Percentiles rank a stretch among this genome's conserved stretches.
Conservation (phyloP, 1,139 yeast species). For the Hanseniaspora sp. region DNA sequence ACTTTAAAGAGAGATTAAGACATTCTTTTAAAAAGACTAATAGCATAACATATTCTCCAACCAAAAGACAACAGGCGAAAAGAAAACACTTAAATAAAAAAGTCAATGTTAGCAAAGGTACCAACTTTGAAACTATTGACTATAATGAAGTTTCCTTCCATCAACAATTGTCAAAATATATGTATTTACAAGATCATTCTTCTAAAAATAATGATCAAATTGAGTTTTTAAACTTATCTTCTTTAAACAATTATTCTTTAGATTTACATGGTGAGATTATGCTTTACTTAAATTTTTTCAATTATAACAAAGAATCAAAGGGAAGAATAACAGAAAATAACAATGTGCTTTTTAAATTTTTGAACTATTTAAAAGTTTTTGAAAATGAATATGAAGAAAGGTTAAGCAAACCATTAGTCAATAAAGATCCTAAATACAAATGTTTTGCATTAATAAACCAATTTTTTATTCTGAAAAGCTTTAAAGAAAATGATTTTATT, state of each 20-base stretch:
- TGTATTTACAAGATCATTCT: slow-evolving; percentile 2
- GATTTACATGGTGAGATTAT: slow-evolving; percentile 10
- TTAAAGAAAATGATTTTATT: not conserved
- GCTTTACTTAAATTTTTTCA: slow-evolving; percentile 10
- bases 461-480: not conserved
- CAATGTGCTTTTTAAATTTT: not conserved
- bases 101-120: not conserved
- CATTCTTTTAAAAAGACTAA: not conserved
- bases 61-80: not conserved
- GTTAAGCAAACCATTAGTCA: not conserved
- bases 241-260: slow-evolving; percentile 5
- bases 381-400: not conserved
- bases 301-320: not conserved
- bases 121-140: not conserved
- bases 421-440: not conserved
- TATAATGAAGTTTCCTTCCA: not conserved
- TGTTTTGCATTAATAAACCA: not conserved
- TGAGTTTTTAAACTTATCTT: not conserved
- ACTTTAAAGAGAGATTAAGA: not conserved
- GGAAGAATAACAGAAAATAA: not conserved
- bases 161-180: slow-evolving; percentile 6
- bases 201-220: slow-evolving; percentile 1
- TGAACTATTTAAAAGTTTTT: not conserved
- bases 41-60: not conserved
- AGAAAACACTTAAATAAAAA: not conserved